Percentiles rank a stretch among this genome's conserved stretches.
Evolutionary conservation across 164 flowering plant species (phyloP).

Genomic region (Kalanchoe fedtschenkoi): DNA sequence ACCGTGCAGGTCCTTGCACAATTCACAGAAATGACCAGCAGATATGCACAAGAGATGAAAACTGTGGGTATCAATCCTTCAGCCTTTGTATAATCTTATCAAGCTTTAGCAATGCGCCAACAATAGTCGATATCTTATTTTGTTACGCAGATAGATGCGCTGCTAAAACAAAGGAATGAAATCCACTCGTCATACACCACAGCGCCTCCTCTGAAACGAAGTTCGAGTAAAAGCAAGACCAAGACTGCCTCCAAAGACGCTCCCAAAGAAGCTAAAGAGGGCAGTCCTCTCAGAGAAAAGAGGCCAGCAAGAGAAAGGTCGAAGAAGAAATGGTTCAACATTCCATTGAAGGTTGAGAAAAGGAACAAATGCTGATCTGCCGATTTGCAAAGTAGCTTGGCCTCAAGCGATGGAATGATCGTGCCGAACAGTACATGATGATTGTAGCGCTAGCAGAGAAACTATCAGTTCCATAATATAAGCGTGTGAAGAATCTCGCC

Average conservation of each 20-base stretch:
- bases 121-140: constrained; percentile 2
- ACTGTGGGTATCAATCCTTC: constrained; percentile 34
- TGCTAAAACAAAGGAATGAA: constrained; percentile 68
- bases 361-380: constrained; percentile 51
- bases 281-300: constrained; percentile 33
- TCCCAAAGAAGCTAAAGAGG: constrained; percentile 49
- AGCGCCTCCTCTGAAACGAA: constrained; percentile 54
- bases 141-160: constrained; percentile 65
- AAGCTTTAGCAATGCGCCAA: neutral
- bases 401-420: neutral
- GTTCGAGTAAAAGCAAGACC: constrained; percentile 12
- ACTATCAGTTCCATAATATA: no score
- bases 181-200: constrained; percentile 73
- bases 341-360: constrained; percentile 71
- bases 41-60: constrained; percentile 92
- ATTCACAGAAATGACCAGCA: constrained; percentile 88
- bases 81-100: neutral
- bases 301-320: constrained; percentile 46
- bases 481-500: no score
- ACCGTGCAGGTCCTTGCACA: constrained; percentile 76
- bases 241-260: constrained; percentile 9
- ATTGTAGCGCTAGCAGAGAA: no score
- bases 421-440: no score
- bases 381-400: neutral
- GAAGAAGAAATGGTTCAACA: constrained; percentile 86